Conservation (phyloP, 768 basidiomycete genomes). For the Boletus barrowsii region DNA sequence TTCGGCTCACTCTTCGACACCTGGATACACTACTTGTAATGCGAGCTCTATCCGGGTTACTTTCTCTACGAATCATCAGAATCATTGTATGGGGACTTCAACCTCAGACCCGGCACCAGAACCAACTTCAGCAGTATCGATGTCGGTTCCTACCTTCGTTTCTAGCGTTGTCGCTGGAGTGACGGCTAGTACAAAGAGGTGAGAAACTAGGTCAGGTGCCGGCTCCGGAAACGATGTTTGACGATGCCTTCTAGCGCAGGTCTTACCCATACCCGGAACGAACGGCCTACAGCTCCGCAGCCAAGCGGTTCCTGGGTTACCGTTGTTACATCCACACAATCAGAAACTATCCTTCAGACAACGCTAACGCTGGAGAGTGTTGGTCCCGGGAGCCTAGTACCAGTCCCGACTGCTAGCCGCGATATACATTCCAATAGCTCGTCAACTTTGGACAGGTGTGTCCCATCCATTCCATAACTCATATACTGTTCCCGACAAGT, state of each 20-base stretch:
- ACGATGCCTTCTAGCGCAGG: background rate
- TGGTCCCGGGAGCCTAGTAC: background rate
- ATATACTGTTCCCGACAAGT: background rate
- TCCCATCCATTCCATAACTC: background rate
- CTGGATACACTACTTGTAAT: background rate
- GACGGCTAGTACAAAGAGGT: conserved; percentile 4
- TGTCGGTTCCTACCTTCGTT: background rate
- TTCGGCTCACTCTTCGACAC: background rate
- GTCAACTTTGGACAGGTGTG: conserved; percentile 10
- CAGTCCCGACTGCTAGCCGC: conserved; percentile 2
- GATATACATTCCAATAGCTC: background rate
- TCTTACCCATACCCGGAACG: background rate
- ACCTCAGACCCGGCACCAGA: background rate
- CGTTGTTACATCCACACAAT: background rate
- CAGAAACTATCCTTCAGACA: background rate
- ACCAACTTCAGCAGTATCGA: background rate
- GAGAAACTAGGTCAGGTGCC: background rate
- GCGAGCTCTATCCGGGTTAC: background rate
- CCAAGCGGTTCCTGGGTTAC: background rate
- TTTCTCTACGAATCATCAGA: background rate
- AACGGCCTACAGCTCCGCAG: background rate
- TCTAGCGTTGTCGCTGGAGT: background rate
- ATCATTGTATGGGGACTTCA: background rate
- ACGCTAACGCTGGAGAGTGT: conserved; percentile 5
- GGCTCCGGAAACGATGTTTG: background rate